Conservation (phyloP, 768 basidiomycete species). For the Phylloporus sp. region DNA sequence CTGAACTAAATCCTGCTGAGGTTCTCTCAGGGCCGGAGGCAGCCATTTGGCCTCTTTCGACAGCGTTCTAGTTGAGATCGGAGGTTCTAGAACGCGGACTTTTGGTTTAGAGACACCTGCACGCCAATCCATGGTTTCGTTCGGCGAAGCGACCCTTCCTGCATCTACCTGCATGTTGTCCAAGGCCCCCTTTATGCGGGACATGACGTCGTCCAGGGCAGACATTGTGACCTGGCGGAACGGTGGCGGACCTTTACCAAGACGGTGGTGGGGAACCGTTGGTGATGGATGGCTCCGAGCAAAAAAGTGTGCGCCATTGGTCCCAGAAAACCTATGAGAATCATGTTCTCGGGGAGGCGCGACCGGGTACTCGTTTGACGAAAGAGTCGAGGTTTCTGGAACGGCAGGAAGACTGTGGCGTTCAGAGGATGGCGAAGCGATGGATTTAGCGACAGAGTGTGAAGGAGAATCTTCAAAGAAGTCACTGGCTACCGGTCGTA, state of each 20-base stretch:
- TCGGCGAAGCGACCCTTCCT: constrained; percentile 17
- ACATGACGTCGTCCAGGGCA: constrained; percentile 76
- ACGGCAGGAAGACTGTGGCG: constrained; percentile 11
- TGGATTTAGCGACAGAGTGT: constrained; percentile 36
- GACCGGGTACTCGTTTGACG: constrained; percentile 6
- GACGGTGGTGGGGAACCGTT: constrained; percentile 19
- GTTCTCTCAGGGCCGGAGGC: constrained; percentile 47
- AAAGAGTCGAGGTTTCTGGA: constrained; percentile 12
- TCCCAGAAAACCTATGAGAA: constrained; percentile 13
- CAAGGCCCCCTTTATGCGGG: constrained; percentile 77
- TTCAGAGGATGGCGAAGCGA: constrained; percentile 16
- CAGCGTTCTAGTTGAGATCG: constrained; percentile 8
- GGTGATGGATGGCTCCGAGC: constrained; percentile 16
- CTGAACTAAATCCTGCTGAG: constrained; percentile 33
- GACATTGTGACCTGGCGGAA: constrained; percentile 60
- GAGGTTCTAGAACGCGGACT: constrained; percentile 16
- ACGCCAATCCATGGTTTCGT: constrained; percentile 22
- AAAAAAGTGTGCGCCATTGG: constrained; percentile 16
- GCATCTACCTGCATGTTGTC: constrained; percentile 57
- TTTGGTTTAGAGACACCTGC: constrained; percentile 18
- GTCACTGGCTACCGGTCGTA: constrained; percentile 60
- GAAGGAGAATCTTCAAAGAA: constrained; percentile 56
- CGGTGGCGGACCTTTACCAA: constrained; percentile 19
- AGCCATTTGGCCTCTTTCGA: constrained; percentile 48
- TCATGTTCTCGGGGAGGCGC: constrained; percentile 14